A percentile compares a stretch with the other conserved stretches of the same genome.
phyloP scores from a whole-genome alignment of 441 rosid species.

The Aquilaria agallochum region DNA sequence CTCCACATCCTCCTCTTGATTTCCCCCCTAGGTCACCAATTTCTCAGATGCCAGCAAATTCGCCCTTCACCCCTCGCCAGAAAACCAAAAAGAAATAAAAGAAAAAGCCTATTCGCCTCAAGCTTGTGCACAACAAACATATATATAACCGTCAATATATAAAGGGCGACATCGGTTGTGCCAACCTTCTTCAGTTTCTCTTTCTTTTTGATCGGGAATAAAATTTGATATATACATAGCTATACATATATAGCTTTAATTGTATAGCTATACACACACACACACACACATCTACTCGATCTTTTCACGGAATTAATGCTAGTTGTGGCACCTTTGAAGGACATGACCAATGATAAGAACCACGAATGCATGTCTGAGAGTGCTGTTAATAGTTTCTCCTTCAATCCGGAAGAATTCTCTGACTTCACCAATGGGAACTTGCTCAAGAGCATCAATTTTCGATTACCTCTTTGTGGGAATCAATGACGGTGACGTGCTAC shows the following conservation, averaged over 20 bases:
- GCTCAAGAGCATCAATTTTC: conserved; percentile 68
- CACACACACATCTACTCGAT: too few relatives aligned
- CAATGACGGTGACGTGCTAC: conserved; percentile 51
- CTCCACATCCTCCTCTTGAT: too few relatives aligned
- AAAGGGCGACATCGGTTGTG: too few relatives aligned
- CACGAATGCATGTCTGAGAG: conserved; percentile 31
- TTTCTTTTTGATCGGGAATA: too few relatives aligned
- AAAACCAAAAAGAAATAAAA: not conserved
- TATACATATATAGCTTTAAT: too few relatives aligned
- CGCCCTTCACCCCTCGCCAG: conserved; percentile 2
- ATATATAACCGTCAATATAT: too few relatives aligned
- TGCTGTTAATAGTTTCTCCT: conserved; percentile 18
- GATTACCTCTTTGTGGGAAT: conserved; percentile 67
- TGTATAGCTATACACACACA: too few relatives aligned
- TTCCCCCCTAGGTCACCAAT: conserved; percentile 2
- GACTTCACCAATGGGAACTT: conserved; percentile 48
- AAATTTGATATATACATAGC: too few relatives aligned
- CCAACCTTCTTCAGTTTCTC: too few relatives aligned
- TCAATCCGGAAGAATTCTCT: conserved; percentile 38
- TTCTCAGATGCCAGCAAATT: not conserved
- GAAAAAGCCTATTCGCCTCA: conserved; percentile 2
- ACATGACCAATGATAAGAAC: conserved; percentile 28
- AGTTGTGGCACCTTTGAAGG: conserved; percentile 53
- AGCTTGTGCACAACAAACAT: too few relatives aligned
- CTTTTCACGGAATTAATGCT: conserved; percentile 48